Conservation (phyloP, 352 stramenopile species). For the Thalassiosira mediterranea region DNA sequence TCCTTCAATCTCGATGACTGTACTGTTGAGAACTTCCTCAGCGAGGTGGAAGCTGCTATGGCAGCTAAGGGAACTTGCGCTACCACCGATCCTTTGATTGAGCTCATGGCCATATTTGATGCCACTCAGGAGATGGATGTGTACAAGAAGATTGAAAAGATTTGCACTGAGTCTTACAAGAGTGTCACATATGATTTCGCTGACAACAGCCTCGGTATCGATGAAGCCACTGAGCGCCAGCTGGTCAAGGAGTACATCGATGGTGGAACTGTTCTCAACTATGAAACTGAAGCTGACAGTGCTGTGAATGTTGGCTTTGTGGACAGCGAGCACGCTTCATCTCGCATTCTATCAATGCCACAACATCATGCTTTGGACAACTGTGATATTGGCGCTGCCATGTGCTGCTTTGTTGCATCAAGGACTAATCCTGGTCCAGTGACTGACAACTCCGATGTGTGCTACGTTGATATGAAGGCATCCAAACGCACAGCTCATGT, state of each 20-base stretch:
- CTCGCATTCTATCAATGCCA: background rate
- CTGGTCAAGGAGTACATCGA: slow-evolving; percentile 23
- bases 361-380: slow-evolving; percentile 23
- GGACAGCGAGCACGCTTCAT: background rate
- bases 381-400: slow-evolving; percentile 17
- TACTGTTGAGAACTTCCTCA: background rate
- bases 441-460: slow-evolving; percentile 25
- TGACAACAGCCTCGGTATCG: background rate
- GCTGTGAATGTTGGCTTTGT: background rate
- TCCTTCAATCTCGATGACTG: background rate
- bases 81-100: slow-evolving; percentile 19
- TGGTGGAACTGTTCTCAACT: slow-evolving; percentile 18
- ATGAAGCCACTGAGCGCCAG: too few relatives aligned
- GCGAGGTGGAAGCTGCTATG: background rate
- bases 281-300: slow-evolving; percentile 9
- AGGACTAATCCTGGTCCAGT: background rate
- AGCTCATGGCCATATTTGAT: slow-evolving; percentile 23
- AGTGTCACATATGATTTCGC: background rate
- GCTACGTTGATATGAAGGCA: slow-evolving; percentile 17
- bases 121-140: slow-evolving; percentile 9
- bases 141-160: slow-evolving; percentile 17
- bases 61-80: background rate
- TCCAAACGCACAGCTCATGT: slow-evolving; percentile 11
- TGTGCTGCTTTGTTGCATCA: slow-evolving; percentile 26
- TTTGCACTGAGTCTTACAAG: slow-evolving; percentile 12